Conservation (phyloP, 768 basidiomycete genomes). For the Amanita exitialis region DNA sequence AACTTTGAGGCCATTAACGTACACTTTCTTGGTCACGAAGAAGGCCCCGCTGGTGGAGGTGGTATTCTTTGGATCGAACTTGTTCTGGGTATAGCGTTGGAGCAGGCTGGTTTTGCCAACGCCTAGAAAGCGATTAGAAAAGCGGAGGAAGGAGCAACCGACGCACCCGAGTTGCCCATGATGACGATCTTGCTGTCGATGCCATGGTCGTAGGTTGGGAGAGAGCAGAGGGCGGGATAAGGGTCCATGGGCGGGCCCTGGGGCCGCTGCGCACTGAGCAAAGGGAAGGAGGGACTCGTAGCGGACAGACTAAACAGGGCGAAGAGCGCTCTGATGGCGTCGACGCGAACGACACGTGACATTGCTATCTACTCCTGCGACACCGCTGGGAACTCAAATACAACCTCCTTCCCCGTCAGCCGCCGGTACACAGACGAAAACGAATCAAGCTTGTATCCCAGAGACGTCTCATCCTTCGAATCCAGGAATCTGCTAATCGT, state of each 20-base stretch:
- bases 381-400: slow-evolving; percentile 83
- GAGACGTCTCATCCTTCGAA: slow-evolving; percentile 92
- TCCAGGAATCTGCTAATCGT: slow-evolving; percentile 73
- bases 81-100: slow-evolving; percentile 84
- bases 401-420: slow-evolving; percentile 94
- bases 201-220: slow-evolving; percentile 66
- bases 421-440: slow-evolving; percentile 96
- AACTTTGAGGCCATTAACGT: slow-evolving; percentile 77
- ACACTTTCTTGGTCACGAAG: slow-evolving; percentile 89
- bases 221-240: slow-evolving; percentile 54
- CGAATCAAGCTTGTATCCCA: slow-evolving; percentile 99
- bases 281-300: slow-evolving; percentile 15
- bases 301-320: slow-evolving; percentile 20
- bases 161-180: slow-evolving; percentile 65
- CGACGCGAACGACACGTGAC: slow-evolving; percentile 20
- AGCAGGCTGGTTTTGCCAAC: slow-evolving; percentile 92
- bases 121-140: slow-evolving; percentile 30
- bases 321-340: slow-evolving; percentile 6
- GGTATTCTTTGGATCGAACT: slow-evolving; percentile 80
- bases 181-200: slow-evolving; percentile 94
- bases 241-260: slow-evolving; percentile 37
- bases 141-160: slow-evolving; percentile 10
- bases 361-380: slow-evolving; percentile 47
- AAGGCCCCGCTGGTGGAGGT: slow-evolving; percentile 89
- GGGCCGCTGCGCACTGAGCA: slow-evolving; percentile 32